Percentiles rank a stretch among this genome's conserved stretches.
phyloP scores from a whole-genome alignment of 371 early-diverging fungal genomes.

The Paraphysoderma sedebokerense region DNA sequence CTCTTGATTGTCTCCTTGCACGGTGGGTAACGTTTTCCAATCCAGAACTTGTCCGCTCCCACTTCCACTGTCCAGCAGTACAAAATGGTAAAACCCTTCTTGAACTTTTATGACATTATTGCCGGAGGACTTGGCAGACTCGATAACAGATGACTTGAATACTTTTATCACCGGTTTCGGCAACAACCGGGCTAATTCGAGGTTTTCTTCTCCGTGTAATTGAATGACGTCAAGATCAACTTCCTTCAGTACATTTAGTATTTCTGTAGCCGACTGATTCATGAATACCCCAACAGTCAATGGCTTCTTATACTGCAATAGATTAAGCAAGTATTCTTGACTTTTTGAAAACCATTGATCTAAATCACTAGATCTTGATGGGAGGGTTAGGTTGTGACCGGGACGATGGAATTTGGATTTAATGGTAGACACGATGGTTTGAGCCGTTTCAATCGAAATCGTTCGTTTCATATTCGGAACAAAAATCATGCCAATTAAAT shows the following conservation, averaged over 20 bases:
- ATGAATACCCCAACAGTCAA: slow-evolving; percentile 85
- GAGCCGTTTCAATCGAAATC: slow-evolving; percentile 5
- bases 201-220: slow-evolving; percentile 71
- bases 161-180: slow-evolving; percentile 78
- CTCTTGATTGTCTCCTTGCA: slow-evolving; percentile 1
- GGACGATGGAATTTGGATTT: too few species aligned
- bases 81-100: slow-evolving; percentile 36
- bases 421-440: slow-evolving; percentile 10
- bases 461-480: slow-evolving; percentile 28
- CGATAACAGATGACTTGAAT: slow-evolving; percentile 47
- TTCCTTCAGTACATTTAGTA: slow-evolving; percentile 37
- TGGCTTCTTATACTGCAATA: slow-evolving; percentile 23
- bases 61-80: slow-evolving; percentile 60
- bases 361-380: too few species aligned
- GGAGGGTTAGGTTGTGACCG: too few species aligned
- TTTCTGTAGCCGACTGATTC: slow-evolving; percentile 57
- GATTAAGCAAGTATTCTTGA: background rate
- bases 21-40: background rate
- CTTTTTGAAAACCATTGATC: too few species aligned
- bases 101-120: slow-evolving; percentile 23
- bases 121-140: slow-evolving; percentile 11
- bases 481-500: slow-evolving; percentile 83
- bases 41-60: slow-evolving; percentile 19
- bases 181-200: slow-evolving; percentile 38
- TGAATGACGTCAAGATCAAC: slow-evolving; percentile 78